These are phyloP conservation scores for Picea glauca DNA, from an alignment of 75 land plant species.

Conservation along the genomic window DNA sequence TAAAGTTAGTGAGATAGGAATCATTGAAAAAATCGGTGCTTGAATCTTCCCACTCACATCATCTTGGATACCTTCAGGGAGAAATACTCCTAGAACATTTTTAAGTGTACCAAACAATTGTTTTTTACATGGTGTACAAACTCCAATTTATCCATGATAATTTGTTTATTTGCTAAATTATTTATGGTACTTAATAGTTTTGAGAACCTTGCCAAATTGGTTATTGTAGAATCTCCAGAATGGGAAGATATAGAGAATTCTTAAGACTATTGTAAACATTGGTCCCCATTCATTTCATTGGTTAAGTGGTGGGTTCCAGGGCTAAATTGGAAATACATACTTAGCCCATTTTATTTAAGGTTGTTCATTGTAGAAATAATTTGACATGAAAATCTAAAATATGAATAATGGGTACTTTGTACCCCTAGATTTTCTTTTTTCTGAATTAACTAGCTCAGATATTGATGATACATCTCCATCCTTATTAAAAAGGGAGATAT, in stretches of 20 bases:
- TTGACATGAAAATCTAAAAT: not conserved
- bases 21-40: not conserved
- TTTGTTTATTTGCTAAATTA: not conserved
- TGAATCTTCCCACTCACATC: slow-evolving; percentile 6
- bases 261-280: not conserved
- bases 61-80: slow-evolving; percentile 15
- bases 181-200: slow-evolving; percentile 3
- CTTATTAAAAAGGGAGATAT: not conserved
- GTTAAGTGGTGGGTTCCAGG: not conserved
- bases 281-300: not conserved
- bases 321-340: not conserved
- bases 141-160: no score
- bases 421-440: not conserved
- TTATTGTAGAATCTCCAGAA: not conserved
- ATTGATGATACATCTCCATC: not conserved
- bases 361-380: not conserved
- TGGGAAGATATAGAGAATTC: not conserved
- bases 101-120: no score
- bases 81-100: slow-evolving; percentile 16
- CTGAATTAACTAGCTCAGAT: not conserved
- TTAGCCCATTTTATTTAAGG: not conserved
- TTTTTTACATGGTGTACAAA: no score
- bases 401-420: not conserved
- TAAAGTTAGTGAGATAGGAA: not conserved
- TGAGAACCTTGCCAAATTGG: not conserved